These are phyloP conservation scores for Trichoderma polysporum DNA, from an alignment of 2,329 filamentous ascomycete species.

Conservation along the genomic window DNA sequence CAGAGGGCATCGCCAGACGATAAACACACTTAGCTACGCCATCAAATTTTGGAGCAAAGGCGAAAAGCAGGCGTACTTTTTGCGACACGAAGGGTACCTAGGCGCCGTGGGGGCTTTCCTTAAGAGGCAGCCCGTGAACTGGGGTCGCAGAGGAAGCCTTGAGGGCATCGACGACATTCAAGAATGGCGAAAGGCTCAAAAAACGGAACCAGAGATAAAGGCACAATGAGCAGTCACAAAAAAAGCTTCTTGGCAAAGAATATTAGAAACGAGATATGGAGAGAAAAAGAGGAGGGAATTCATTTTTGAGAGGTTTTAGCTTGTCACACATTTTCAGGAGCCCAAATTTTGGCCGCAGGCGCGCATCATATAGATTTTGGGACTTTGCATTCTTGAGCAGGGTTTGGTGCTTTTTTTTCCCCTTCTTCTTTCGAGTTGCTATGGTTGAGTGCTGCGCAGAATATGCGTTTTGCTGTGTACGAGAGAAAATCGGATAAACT, in stretches of 20 bases:
- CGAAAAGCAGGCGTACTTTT: conserved; percentile 90
- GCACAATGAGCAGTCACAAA: background rate
- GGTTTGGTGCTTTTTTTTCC: background rate
- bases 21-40: conserved; percentile 94
- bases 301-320: background rate
- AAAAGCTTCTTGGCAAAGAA: background rate
- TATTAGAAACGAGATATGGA: background rate
- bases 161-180: conserved; percentile 48
- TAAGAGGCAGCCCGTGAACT: conserved; percentile 85
- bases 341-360: background rate
- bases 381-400: background rate
- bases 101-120: conserved; percentile 93
- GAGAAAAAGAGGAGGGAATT: background rate
- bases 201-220: conserved; percentile 18
- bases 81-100: conserved; percentile 93
- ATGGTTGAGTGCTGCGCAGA: background rate
- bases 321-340: background rate
- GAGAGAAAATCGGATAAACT: background rate
- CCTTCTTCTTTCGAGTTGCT: background rate
- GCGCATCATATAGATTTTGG: conserved; percentile 3
- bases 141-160: conserved; percentile 80
- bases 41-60: conserved; percentile 98
- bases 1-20: conserved; percentile 91
- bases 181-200: conserved; percentile 30
- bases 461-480: background rate